phyloP scores from a whole-genome alignment of 2,329 filamentous ascomycete genomes.

The Aspergillus sp. region DNA sequence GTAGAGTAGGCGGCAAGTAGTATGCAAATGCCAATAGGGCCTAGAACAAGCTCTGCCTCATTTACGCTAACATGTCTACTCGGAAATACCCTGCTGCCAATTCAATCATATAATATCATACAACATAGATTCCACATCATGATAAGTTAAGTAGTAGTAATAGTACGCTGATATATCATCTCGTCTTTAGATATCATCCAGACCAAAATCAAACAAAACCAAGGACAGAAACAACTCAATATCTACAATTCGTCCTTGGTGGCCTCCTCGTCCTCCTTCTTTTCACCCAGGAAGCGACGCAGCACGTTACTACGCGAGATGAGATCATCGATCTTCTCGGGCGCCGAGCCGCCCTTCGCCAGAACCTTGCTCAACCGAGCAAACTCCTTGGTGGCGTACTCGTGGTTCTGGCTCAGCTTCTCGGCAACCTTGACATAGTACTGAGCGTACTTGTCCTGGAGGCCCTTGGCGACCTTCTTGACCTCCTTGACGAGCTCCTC shows the following conservation, averaged over 20 bases:
- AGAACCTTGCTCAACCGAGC: constrained; percentile 76
- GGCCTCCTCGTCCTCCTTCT: constrained; percentile 52
- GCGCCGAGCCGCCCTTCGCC: constrained; percentile 80
- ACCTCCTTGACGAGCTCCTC: constrained; percentile 68
- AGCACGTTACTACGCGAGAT: constrained; percentile 85
- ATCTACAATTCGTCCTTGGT: constrained; percentile 65
- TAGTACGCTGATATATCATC: not conserved
- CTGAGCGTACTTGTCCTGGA: constrained; percentile 80
- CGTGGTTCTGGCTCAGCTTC: constrained; percentile 76
- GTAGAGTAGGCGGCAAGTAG: no score
- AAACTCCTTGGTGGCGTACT: constrained; percentile 82
- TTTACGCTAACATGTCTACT: no score
- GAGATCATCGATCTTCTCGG: constrained; percentile 85
- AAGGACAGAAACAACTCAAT: constrained; percentile 17
- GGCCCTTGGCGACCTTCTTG: constrained; percentile 65
- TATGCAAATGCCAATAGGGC: no score
- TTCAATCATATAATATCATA: no score
- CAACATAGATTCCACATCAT: not conserved
- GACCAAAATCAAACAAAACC: constrained; percentile 8
- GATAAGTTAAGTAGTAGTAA: not conserved
- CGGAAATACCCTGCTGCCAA: no score
- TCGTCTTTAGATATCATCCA: not conserved
- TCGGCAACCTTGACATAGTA: constrained; percentile 93
- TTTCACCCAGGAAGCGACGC: constrained; percentile 68
- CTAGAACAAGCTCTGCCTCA: no score